These are phyloP conservation scores for Barnettozyma hawaiiensis DNA, from an alignment of 1,139 yeast genomes.

Conservation along the genomic window DNA sequence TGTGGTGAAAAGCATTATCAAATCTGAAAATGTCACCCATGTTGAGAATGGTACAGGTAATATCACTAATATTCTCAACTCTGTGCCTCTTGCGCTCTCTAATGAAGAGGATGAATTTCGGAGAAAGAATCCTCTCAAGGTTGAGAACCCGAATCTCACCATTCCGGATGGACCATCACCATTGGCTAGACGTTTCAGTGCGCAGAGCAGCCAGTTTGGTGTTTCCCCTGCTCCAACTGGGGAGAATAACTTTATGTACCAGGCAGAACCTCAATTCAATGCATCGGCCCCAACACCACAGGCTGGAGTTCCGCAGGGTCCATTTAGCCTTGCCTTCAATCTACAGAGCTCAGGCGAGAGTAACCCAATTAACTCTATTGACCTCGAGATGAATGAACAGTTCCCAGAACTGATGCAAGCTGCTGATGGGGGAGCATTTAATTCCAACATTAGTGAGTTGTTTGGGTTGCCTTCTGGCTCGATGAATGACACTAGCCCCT, in stretches of 20 bases:
- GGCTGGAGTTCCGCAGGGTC: conserved; percentile 5
- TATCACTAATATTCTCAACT: conserved; percentile 18
- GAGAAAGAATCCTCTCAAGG: conserved; percentile 5
- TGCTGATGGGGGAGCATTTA: conserved; percentile 13
- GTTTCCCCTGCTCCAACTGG: not conserved
- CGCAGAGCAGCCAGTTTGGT: not conserved
- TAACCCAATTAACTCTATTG: conserved; percentile 10
- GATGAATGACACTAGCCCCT: not conserved
- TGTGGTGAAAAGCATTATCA: conserved; percentile 20
- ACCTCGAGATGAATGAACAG: conserved; percentile 10
- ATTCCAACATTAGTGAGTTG: conserved; percentile 17
- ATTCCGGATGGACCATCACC: conserved; percentile 3
- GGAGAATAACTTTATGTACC: conserved; percentile 2
- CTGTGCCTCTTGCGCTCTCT: conserved; percentile 22
- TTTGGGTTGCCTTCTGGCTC: conserved; percentile 13
- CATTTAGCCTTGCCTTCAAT: conserved; percentile 12
- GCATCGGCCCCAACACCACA: conserved; percentile 7
- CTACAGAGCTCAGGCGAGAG: conserved; percentile 4
- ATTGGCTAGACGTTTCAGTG: not conserved
- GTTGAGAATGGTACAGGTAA: conserved; percentile 22
- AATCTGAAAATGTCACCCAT: conserved; percentile 17
- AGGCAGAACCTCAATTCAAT: not conserved
- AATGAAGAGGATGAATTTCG: conserved; percentile 17
- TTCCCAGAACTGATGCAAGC: conserved; percentile 13
- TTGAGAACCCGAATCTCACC: not conserved